Percentiles rank a stretch among this genome's conserved stretches.
Conservation (phyloP, 345 rosid genomes). For the Populus alba region DNA sequence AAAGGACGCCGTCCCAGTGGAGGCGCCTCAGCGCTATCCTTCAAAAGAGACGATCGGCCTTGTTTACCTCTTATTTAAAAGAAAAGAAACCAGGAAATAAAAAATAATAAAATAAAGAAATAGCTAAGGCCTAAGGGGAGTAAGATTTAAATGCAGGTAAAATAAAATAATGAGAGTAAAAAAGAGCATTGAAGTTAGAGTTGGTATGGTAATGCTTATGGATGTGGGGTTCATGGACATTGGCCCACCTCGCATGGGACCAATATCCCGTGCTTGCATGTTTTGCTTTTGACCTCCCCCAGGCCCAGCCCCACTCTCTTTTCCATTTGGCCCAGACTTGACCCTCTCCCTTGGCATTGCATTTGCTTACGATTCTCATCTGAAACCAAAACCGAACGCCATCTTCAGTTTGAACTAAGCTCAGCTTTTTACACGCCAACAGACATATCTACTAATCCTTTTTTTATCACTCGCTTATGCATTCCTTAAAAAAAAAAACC, state of each 20-base stretch:
- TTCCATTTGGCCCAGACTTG: not conserved
- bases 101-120: not conserved
- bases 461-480: too few relatives aligned
- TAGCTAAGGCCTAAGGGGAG: not conserved
- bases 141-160: not conserved
- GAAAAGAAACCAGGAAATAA: constrained; percentile 5
- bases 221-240: not conserved
- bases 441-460: not conserved
- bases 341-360: not conserved
- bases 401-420: not conserved
- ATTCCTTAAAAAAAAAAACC: too few relatives aligned
- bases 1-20: too few relatives aligned
- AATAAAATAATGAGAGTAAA: not conserved
- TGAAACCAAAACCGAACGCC: not conserved
- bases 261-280: not conserved
- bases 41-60: too few relatives aligned
- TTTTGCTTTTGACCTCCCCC: too few relatives aligned
- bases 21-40: too few relatives aligned
- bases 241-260: not conserved
- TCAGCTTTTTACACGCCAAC: not conserved
- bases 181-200: constrained; percentile 26
- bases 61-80: not conserved
- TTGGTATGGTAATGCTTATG: not conserved
- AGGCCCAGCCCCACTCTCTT: not conserved
- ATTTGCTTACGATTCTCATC: not conserved